Percentiles rank a stretch among this genome's conserved stretches.
Evolutionary conservation across 441 rosid genomes (phyloP).

Genomic region (Gossypium schwendimanii): DNA sequence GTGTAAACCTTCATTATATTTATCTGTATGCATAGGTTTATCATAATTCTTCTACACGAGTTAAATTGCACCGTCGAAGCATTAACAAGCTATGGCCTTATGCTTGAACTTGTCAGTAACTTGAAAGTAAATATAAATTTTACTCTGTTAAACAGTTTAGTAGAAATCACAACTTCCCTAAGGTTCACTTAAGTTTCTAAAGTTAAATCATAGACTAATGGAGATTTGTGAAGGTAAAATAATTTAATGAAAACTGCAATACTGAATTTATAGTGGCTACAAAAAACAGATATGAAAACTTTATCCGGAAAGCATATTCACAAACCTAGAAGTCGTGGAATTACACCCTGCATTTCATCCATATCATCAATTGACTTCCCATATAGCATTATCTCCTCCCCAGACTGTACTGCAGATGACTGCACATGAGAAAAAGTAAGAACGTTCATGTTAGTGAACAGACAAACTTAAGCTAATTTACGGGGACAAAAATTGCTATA

Average conservation of each 20-base stretch:
- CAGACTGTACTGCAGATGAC: constrained; percentile 74
- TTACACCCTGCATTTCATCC: constrained; percentile 50
- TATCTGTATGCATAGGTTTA: background rate
- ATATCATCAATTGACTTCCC: constrained; percentile 67
- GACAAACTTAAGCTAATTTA: background rate
- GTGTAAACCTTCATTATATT: background rate
- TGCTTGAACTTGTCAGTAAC: background rate
- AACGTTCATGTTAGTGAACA: constrained; percentile 2
- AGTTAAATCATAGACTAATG: background rate
- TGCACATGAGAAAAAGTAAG: constrained; percentile 18
- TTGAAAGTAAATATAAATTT: background rate
- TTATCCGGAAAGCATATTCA: background rate
- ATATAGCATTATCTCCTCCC: constrained; percentile 72
- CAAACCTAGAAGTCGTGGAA: constrained; percentile 84
- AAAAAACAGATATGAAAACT: background rate
- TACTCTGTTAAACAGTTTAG: background rate
- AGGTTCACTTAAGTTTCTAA: background rate
- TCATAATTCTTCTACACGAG: background rate
- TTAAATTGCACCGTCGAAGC: background rate
- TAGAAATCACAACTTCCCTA: background rate
- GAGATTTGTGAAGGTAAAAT: background rate
- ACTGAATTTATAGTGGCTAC: background rate
- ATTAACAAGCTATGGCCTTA: background rate
- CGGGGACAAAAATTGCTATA: background rate
- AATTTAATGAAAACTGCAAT: background rate